Conservation (phyloP, 768 basidiomycete genomes). For the Austroboletus festivus region DNA sequence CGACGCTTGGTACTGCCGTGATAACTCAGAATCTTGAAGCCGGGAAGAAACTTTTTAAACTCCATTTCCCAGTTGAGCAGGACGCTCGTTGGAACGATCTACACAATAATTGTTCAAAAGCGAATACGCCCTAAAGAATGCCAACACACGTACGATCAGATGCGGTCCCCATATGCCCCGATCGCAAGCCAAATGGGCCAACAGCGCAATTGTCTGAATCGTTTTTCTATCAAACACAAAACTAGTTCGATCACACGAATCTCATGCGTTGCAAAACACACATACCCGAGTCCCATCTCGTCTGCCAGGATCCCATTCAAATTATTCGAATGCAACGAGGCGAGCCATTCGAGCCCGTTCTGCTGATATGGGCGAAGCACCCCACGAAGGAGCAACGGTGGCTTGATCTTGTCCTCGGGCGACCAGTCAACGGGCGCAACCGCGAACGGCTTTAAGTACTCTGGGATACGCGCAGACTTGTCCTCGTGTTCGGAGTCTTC, state of each 20-base stretch:
- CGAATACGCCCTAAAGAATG: not conserved
- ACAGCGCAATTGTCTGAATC: conserved; percentile 90
- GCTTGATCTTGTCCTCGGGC: conserved; percentile 50
- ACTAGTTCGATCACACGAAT: not conserved
- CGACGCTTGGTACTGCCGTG: conserved; percentile 87
- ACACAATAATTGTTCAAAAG: not conserved
- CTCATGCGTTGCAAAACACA: conserved; percentile 5
- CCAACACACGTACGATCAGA: conserved; percentile 56
- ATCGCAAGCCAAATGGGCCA: conserved; percentile 91
- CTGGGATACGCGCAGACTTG: conserved; percentile 40
- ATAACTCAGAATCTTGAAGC: conserved; percentile 83
- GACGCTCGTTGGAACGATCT: conserved; percentile 91
- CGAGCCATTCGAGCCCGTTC: conserved; percentile 91
- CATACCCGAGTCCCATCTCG: conserved; percentile 93
- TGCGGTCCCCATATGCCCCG: conserved; percentile 92
- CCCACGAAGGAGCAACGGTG: conserved; percentile 80
- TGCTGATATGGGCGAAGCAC: conserved; percentile 91
- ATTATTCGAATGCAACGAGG: conserved; percentile 77
- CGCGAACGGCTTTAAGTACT: conserved; percentile 65
- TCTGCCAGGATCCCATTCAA: conserved; percentile 85
- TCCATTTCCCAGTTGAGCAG: conserved; percentile 97
- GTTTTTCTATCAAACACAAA: conserved; percentile 62
- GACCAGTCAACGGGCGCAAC: conserved; percentile 73
- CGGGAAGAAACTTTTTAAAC: conserved; percentile 92
- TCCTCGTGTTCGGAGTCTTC: conserved; percentile 38